Base-by-base conservation (phyloP, 2,329 filamentous ascomycete species). In the Leptographium lundbergii region DNA sequence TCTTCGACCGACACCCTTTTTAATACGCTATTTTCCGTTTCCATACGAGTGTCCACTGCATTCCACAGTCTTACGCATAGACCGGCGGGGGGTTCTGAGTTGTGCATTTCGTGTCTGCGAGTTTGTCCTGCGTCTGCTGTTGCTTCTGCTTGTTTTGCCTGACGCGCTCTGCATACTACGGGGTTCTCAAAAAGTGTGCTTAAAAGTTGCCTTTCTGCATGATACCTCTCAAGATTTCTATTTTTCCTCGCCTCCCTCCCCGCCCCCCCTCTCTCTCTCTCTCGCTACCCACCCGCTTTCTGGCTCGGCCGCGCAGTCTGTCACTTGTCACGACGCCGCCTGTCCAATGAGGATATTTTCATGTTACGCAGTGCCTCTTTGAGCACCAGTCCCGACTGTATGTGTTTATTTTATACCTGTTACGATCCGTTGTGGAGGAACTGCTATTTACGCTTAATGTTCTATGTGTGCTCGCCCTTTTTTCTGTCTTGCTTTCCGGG, bases 121-220 rank as follows among this genome's bases (percentile, higher is more conserved):
- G 34, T 42, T 36, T 56, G 42, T 24, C 24, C 24, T 57, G 24
- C n/a, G 19, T 57, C 34, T 57, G 22, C 50, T 42, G 14, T 53
- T 52, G 9, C 56, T 29, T 57, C 48, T 47, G 29, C 11, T 54
- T 56, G 54, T 59, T 55, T 39, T 55, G 11, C 55, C 29, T 25
- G 51, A 34, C 51, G 27, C 51, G 52, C 51, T 55, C 58, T 60
- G 60, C 60, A 63, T 63, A 57, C 61, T 52, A 73, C 70, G 69
- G 73, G 75, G 70, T 73, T 61, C 58, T 74, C 69, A 67, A 72
- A 72, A 74, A 73, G 72, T 73, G 72, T 70, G 65, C 73, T 50
- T 51, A 77, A 77, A 77, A 74, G 58, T 74, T 75, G 71, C 71
- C 67, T 70, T 66, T 65, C 64, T 71, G 71, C 72, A 76, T 76